Conservation (phyloP, 352 stramenopile genomes). For the Phytophthora hybrid region DNA sequence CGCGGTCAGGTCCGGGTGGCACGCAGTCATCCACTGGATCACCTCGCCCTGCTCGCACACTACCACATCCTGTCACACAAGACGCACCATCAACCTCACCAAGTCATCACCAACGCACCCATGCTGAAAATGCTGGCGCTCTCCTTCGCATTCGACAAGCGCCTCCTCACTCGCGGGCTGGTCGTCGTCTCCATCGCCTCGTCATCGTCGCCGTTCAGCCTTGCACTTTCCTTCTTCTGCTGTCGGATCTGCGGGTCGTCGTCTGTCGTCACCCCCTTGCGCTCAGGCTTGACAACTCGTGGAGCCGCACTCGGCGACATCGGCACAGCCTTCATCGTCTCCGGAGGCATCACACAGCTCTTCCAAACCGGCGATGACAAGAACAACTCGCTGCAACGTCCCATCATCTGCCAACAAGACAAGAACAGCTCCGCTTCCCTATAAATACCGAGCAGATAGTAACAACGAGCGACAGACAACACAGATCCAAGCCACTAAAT, state of each 20-base stretch:
- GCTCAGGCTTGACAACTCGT: conserved; percentile 18
- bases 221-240: conserved; percentile 18
- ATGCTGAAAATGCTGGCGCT: conserved; percentile 76
- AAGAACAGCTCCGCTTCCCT: conserved; percentile 17
- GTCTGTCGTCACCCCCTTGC: conserved; percentile 14
- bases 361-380: background rate
- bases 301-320: conserved; percentile 5
- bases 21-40: conserved; percentile 88
- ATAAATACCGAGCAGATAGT: conserved; percentile 10
- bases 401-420: background rate
- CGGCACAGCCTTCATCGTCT: conserved; percentile 26
- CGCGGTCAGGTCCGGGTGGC: conserved; percentile 64
- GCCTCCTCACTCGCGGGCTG: conserved; percentile 72
- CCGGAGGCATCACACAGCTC: conserved; percentile 15
- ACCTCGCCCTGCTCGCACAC: conserved; percentile 85
- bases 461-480: conserved; percentile 4
- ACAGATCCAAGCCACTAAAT: conserved; percentile 37
- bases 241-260: conserved; percentile 33
- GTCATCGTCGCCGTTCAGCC: conserved; percentile 20
- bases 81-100: background rate
- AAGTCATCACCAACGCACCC: conserved; percentile 38
- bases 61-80: conserved; percentile 18
- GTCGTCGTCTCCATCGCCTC: conserved; percentile 29
- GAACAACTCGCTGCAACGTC: background rate
- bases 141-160: conserved; percentile 80